Percentiles rank a stretch among this genome's conserved stretches.
These are phyloP conservation scores for Kodamaea hsintzibuensis DNA, from an alignment of 805 yeast species.

Conservation along the genomic window DNA sequence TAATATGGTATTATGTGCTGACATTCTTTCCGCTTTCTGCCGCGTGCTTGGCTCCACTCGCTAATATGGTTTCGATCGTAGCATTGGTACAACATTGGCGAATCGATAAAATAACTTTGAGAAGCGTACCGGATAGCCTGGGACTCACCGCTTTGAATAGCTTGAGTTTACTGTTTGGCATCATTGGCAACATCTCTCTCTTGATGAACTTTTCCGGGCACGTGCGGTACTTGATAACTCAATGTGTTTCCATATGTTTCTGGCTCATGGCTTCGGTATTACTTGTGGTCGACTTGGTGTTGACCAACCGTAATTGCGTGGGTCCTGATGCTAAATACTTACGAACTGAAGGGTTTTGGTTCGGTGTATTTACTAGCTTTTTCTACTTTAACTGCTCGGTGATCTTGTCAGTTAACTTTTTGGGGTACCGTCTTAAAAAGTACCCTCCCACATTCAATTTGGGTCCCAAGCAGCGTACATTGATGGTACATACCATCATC, in stretches of 20 bases:
- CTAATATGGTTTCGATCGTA: conserved; percentile 71
- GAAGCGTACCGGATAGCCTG: conserved; percentile 32
- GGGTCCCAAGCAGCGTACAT: conserved; percentile 63
- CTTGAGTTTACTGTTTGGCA: conserved; percentile 62
- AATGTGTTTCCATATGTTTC: conserved; percentile 57
- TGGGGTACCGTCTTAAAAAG: conserved; percentile 57
- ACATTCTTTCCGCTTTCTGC: conserved; percentile 73
- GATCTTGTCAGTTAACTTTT: conserved; percentile 54
- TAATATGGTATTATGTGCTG: conserved; percentile 66
- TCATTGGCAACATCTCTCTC: conserved; percentile 66
- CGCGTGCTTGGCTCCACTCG: conserved; percentile 77
- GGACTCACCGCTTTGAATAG: conserved; percentile 59
- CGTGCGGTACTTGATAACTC: conserved; percentile 60
- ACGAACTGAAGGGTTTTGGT: conserved; percentile 75
- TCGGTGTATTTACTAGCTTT: conserved; percentile 63
- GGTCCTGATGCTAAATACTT: conserved; percentile 14
- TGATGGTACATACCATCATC: conserved; percentile 70
- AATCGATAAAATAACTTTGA: conserved; percentile 22
- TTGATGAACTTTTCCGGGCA: conserved; percentile 66
- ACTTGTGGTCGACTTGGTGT: conserved; percentile 49
- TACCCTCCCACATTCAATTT: conserved; percentile 75
- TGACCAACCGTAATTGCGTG: conserved; percentile 28
- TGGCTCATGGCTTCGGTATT: conserved; percentile 63
- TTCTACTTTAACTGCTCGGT: conserved; percentile 60
- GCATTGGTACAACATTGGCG: conserved; percentile 76